These are phyloP conservation scores for Wickerhamomyces bovis DNA, from an alignment of 805 yeast species.

Conservation along the genomic window DNA sequence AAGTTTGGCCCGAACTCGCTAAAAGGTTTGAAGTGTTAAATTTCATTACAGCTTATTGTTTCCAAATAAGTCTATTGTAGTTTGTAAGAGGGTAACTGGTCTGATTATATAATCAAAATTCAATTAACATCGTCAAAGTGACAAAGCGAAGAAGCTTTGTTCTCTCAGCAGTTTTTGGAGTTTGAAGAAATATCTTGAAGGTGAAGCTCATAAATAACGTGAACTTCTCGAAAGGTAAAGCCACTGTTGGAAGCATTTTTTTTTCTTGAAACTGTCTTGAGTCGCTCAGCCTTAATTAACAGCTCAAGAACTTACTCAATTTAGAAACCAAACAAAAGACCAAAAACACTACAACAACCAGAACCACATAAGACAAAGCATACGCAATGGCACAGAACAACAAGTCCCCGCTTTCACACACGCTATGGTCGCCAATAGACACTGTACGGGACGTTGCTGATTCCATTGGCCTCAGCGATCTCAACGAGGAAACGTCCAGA, in stretches of 20 bases:
- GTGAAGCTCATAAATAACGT: too few species aligned
- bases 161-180: too few species aligned
- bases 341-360: not conserved
- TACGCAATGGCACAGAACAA: slow-evolving; percentile 6
- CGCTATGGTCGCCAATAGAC: slow-evolving; percentile 96
- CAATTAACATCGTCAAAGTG: too few species aligned
- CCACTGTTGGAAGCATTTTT: too few species aligned
- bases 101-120: not conserved
- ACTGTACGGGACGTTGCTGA: slow-evolving; percentile 97
- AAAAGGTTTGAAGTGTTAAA: slow-evolving; percentile 11
- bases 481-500: slow-evolving; percentile 90
- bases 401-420: slow-evolving; percentile 67
- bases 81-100: not conserved
- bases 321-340: not conserved
- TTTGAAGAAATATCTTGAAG: too few species aligned
- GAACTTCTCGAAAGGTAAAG: too few species aligned
- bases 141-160: too few species aligned
- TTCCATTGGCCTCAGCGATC: slow-evolving; percentile 65
- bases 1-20: slow-evolving; percentile 44
- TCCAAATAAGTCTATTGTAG: not conserved
- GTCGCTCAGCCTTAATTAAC: too few species aligned
- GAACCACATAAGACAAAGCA: too few species aligned
- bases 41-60: too few species aligned
- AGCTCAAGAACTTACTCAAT: too few species aligned
- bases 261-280: too few species aligned